phyloP scores from a whole-genome alignment of 768 basidiomycete genomes.

The Neoboletus subvelutipes region DNA sequence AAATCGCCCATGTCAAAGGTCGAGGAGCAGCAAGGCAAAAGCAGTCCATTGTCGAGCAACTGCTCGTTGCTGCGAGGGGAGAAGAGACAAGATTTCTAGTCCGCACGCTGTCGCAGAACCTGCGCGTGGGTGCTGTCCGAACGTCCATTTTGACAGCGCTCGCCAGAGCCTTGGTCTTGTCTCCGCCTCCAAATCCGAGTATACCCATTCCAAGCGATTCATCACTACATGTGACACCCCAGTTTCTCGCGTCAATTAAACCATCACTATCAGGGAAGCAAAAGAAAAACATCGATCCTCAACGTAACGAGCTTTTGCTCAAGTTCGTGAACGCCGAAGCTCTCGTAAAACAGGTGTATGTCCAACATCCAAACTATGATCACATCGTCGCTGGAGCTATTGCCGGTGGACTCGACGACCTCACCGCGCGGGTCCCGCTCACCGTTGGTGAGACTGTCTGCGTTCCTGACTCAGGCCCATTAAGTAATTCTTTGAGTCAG shows the following conservation, averaged over 20 bases:
- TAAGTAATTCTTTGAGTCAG: constrained; percentile 35
- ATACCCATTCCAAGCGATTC: constrained; percentile 22
- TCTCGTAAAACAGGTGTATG: constrained; percentile 69
- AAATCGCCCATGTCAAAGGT: constrained; percentile 69
- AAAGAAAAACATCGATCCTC: constrained; percentile 32
- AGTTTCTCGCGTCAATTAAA: constrained; percentile 20
- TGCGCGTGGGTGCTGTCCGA: constrained; percentile 87
- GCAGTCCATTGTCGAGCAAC: constrained; percentile 72
- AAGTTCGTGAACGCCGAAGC: constrained; percentile 60
- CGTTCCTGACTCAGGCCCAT: constrained; percentile 5
- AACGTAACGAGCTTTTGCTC: constrained; percentile 37
- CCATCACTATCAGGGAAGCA: constrained; percentile 22
- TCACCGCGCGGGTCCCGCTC: constrained; percentile 61
- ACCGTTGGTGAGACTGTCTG: constrained; percentile 56
- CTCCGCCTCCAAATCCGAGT: constrained; percentile 36
- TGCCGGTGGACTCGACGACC: constrained; percentile 56
- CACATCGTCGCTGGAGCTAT: constrained; percentile 64
- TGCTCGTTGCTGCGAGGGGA: constrained; percentile 81
- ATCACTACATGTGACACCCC: constrained; percentile 28
- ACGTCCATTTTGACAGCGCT: constrained; percentile 79
- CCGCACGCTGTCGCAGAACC: constrained; percentile 68
- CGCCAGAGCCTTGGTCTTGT: constrained; percentile 74
- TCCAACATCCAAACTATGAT: constrained; percentile 74
- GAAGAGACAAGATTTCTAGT: constrained; percentile 87
- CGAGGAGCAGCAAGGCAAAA: constrained; percentile 74